Base-by-base conservation (phyloP, 495 filamentous ascomycete species). In the Penicillium simplicissimum region DNA sequence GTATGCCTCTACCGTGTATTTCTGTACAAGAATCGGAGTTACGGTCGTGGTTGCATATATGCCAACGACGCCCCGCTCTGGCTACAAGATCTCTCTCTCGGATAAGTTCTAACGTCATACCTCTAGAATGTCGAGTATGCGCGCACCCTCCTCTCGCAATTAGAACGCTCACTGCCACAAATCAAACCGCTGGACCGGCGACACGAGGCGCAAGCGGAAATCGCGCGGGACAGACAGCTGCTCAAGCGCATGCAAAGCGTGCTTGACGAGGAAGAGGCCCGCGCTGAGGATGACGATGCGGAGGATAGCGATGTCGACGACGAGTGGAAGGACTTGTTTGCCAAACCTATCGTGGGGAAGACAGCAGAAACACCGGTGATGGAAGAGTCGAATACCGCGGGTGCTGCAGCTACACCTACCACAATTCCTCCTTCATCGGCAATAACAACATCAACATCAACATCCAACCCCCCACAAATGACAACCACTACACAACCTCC, bases 51-150 rank as follows among this genome's bases (percentile, higher is more conserved):
- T 48, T 17, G 10, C 23, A 36, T 36, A 56, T 52, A 42, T 33
- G 15, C 7, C n/a, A 58, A 31, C 28, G 28, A 31, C 4, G 4
- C 28, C 4, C 28, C 4, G 28, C 28, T 6, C 28, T 7, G 28
- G 4, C 28, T 31, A 31, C 28, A 6, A 25, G 4, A 3, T 31
- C 28, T 3, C 28, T 31, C 1, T 38, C 15, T 13, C 25, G 10
- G 36, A 23, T 25, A 8, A 49, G 58, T 13, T 65, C 61, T 21
- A 47, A 57, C 42, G 0, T 19, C 51, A 19, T 33, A 19, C 2
- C 37, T 58, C 19, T 55, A 93, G 87, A 97, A 95, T 68, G 76
- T 97, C 64, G 88, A 90, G 70, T 87, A 92, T 70, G 93, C 93
- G 9, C 87, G 87, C 52, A 82, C 84, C 1, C 84, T 92, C 51